Conservation (phyloP, 2,329 filamentous ascomycete genomes). For the Apiospora malaysiana region DNA sequence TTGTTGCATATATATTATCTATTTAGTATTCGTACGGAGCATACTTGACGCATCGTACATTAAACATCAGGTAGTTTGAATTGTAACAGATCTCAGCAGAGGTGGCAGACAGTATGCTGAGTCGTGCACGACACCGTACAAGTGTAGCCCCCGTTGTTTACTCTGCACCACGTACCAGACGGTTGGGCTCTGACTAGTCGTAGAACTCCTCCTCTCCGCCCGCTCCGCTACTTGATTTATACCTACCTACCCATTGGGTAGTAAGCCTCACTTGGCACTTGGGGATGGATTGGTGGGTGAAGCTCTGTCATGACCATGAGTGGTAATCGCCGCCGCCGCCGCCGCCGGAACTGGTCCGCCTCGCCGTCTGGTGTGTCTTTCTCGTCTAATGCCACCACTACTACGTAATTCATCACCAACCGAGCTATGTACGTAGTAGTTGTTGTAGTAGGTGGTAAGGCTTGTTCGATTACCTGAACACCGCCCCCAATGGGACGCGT, state of each 20-base stretch:
- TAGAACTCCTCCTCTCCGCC: constrained; percentile 4
- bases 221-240: not conserved
- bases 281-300: not conserved
- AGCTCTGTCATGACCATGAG: not conserved
- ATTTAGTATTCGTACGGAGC: no score
- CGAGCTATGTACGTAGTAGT: not conserved
- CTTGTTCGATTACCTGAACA: not conserved
- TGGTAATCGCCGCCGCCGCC: not conserved
- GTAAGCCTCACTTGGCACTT: not conserved
- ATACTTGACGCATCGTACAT: no score
- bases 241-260: not conserved
- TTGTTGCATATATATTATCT: no score
- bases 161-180: constrained; percentile 6
- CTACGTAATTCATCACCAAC: not conserved
- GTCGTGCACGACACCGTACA: not conserved
- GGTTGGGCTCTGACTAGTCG: not conserved
- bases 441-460: not conserved
- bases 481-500: not conserved
- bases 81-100: no score
- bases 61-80: no score
- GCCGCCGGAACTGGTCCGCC: not conserved
- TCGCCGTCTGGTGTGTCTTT: not conserved
- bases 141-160: not conserved
- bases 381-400: not conserved
- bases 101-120: not conserved